Conservation (phyloP, 768 basidiomycete species). For the Cystobasidium onofrii region DNA sequence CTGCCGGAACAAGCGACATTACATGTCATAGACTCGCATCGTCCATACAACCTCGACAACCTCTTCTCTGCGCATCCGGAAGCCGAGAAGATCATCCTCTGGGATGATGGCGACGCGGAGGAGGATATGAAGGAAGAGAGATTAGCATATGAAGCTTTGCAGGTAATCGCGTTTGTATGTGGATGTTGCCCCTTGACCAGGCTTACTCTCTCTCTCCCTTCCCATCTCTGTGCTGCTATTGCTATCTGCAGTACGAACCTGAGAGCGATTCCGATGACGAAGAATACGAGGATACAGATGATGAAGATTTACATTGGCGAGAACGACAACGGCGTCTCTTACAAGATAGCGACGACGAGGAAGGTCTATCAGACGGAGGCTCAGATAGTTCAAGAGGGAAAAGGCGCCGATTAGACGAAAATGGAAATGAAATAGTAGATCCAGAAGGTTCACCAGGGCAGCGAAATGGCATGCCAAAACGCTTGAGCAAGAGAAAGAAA, state of each 20-base stretch:
- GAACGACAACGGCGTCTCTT: conserved; percentile 50
- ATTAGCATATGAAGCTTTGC: conserved; percentile 73
- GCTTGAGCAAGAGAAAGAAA: conserved; percentile 64
- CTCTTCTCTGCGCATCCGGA: conserved; percentile 53
- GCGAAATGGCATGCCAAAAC: conserved; percentile 45
- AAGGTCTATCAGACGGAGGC: conserved; percentile 47
- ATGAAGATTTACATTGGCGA: conserved; percentile 42
- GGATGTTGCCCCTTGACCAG: neutral
- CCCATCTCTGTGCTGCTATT: neutral
- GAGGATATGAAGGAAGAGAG: conserved; percentile 58
- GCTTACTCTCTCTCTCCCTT: neutral
- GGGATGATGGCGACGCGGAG: conserved; percentile 85
- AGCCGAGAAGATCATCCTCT: conserved; percentile 64
- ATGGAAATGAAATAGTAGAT: conserved; percentile 45
- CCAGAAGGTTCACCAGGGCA: conserved; percentile 13
- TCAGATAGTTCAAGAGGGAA: conserved; percentile 50
- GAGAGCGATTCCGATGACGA: conserved; percentile 43
- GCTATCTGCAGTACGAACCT: conserved; percentile 48
- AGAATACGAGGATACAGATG: conserved; percentile 42
- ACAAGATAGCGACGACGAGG: conserved; percentile 50
- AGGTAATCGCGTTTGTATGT: too few species aligned
- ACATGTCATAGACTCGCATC: conserved; percentile 88
- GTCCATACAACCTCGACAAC: conserved; percentile 80
- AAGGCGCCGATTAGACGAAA: conserved; percentile 54
- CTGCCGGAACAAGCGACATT: conserved; percentile 53